These are phyloP conservation scores for Xylaria intraflava DNA, from an alignment of 495 filamentous ascomycete species.

Conservation along the genomic window DNA sequence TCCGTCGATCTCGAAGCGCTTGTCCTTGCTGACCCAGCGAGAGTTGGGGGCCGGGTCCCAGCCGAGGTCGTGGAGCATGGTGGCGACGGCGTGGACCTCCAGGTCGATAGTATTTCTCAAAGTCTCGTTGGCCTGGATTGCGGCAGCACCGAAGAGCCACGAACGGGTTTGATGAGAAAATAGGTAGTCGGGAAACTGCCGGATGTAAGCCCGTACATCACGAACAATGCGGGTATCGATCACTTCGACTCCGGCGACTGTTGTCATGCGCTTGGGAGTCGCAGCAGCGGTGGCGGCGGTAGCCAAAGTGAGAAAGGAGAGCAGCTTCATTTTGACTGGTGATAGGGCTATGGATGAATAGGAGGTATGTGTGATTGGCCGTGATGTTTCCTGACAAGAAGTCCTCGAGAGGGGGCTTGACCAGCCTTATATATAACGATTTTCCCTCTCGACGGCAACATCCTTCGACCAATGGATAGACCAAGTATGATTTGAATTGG, in stretches of 20 bases:
- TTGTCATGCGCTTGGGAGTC: conserved; percentile 4
- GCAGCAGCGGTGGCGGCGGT: background rate
- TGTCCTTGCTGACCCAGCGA: conserved; percentile 23
- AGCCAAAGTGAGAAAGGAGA: conserved; percentile 2
- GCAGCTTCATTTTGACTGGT: conserved; percentile 3
- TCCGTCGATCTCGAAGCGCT: conserved; percentile 50
- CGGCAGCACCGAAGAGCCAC: conserved; percentile 38
- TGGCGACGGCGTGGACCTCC: conserved; percentile 29
- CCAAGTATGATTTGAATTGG: no score
- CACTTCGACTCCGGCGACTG: conserved; percentile 19
- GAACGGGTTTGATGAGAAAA: conserved; percentile 46
- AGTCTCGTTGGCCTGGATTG: conserved; percentile 29
- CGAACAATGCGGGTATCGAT: conserved; percentile 18
- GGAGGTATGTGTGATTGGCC: background rate
- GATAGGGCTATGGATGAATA: background rate
- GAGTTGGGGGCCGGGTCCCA: conserved; percentile 18
- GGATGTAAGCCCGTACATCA: conserved; percentile 33
- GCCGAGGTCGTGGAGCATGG: conserved; percentile 32
- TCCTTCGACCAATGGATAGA: no score
- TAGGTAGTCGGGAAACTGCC: conserved; percentile 23
- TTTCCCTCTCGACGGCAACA: no score
- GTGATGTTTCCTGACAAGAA: background rate
- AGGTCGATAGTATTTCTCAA: conserved; percentile 22
- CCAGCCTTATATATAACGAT: no score
- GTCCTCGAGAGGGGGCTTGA: no score